Conservation (phyloP, 2,329 filamentous ascomycete species). For the Neoarthrinium moseri region DNA sequence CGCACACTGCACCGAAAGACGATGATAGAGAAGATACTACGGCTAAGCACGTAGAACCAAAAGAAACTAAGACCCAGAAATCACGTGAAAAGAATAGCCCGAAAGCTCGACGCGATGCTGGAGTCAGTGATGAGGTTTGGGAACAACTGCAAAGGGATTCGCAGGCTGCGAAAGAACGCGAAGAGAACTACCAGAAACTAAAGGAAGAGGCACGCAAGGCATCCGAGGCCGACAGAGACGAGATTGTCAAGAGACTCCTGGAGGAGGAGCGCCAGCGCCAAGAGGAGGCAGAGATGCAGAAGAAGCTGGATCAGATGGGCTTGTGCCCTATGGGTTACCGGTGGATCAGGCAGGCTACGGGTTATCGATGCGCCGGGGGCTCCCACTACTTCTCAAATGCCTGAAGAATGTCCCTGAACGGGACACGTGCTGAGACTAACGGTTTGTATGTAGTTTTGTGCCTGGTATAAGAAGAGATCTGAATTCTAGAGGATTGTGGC, state of each 20-base stretch:
- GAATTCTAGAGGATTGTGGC: no score
- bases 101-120: conserved; percentile 44
- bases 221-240: conserved; percentile 29
- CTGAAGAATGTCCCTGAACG: no score
- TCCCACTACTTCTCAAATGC: conserved; percentile 51
- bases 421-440: no score
- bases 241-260: conserved; percentile 33
- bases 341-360: conserved; percentile 60
- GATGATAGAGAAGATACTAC: neutral
- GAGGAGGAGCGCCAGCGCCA: conserved; percentile 37
- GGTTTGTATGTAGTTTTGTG: no score
- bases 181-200: conserved; percentile 35
- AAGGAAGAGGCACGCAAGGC: conserved; percentile 22
- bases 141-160: conserved; percentile 41
- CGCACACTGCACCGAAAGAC: neutral
- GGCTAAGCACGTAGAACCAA: neutral
- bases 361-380: conserved; percentile 64
- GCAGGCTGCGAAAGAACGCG: conserved; percentile 19
- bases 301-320: conserved; percentile 52
- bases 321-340: conserved; percentile 53
- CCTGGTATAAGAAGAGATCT: no score
- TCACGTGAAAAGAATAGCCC: neutral
- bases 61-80: neutral
- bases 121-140: conserved; percentile 62
- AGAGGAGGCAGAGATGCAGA: conserved; percentile 37